Percentiles rank a stretch among this genome's conserved stretches.
These are phyloP conservation scores for Candida krabiensis DNA, from an alignment of 805 yeast species.

Conservation along the genomic window DNA sequence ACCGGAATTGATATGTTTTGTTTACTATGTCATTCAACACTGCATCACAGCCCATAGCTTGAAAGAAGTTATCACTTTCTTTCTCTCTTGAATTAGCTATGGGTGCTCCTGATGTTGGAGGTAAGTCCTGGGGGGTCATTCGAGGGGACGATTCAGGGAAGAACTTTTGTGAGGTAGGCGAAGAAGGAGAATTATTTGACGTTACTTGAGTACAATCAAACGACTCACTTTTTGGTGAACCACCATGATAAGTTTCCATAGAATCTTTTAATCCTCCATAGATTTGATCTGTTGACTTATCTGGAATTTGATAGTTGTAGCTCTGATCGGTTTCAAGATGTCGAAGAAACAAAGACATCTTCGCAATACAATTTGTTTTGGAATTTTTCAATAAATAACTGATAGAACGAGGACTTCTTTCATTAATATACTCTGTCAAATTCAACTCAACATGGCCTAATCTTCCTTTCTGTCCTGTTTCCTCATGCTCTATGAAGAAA, in stretches of 20 bases:
- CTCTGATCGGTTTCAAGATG: constrained; percentile 16
- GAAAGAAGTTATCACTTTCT: background rate
- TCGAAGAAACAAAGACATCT: constrained; percentile 45
- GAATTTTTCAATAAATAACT: constrained; percentile 74
- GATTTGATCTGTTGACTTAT: constrained; percentile 18
- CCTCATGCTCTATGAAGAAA: constrained; percentile 34
- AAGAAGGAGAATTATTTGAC: background rate
- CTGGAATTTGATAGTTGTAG: constrained; percentile 21
- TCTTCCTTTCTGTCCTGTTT: constrained; percentile 39
- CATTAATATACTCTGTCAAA: constrained; percentile 67
- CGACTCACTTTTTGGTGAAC: constrained; percentile 1
- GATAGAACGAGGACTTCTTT: constrained; percentile 50
- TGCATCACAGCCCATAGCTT: constrained; percentile 2
- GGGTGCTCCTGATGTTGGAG: background rate
- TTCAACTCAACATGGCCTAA: constrained; percentile 71
- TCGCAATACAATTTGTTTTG: constrained; percentile 79
- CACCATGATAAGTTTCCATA: background rate
- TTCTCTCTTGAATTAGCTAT: background rate
- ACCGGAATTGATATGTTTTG: constrained; percentile 31
- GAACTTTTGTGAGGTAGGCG: background rate
- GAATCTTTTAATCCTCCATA: constrained; percentile 25
- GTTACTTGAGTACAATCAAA: too few relatives aligned
- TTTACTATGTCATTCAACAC: constrained; percentile 25
- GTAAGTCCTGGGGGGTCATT: background rate
- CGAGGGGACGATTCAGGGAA: constrained; percentile 3